A percentile compares a stretch with the other conserved stretches of the same genome.
These are phyloP conservation scores for Knoxdaviesia proteae DNA, from an alignment of 2,329 filamentous ascomycete species.

Conservation along the genomic window DNA sequence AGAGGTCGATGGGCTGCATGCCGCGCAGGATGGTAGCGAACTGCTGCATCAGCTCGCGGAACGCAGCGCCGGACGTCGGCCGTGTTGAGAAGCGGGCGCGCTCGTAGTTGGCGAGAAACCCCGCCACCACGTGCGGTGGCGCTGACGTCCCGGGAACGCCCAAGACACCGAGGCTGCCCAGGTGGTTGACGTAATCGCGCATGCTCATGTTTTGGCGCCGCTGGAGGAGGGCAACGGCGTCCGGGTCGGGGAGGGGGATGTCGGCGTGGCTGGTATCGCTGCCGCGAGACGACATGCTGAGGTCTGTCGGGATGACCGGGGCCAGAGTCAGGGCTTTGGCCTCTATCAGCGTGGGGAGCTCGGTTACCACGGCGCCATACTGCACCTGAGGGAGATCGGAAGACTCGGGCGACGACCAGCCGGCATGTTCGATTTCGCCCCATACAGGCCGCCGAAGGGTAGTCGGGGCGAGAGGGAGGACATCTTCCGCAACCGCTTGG, in stretches of 20 bases:
- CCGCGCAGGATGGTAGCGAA: conserved; percentile 63
- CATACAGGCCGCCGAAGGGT: conserved; percentile 35
- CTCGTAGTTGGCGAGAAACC: conserved; percentile 64
- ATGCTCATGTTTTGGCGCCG: conserved; percentile 51
- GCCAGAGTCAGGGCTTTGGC: conserved; percentile 79
- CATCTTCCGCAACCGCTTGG: neutral
- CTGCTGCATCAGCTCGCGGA: conserved; percentile 60
- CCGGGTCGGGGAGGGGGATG: conserved; percentile 29
- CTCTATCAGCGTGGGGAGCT: conserved; percentile 78
- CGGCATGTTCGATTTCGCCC: conserved; percentile 69
- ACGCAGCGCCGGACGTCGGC: conserved; percentile 47
- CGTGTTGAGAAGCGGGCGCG: conserved; percentile 59
- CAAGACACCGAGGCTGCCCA: conserved; percentile 47
- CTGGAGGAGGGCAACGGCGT: conserved; percentile 51
- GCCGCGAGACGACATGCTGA: too few relatives aligned
- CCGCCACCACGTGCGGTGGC: conserved; percentile 8
- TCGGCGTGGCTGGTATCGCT: neutral
- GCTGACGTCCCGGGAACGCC: conserved; percentile 2
- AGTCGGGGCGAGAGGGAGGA: neutral
- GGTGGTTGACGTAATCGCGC: conserved; percentile 55
- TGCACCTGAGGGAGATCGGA: conserved; percentile 61
- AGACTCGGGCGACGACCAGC: conserved; percentile 68
- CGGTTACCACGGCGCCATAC: conserved; percentile 60
- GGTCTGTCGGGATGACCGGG: conserved; percentile 16
- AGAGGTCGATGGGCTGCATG: conserved; percentile 45